phyloP scores from a whole-genome alignment of 1,139 yeast genomes.

The Entelexis sorbosivorans region DNA sequence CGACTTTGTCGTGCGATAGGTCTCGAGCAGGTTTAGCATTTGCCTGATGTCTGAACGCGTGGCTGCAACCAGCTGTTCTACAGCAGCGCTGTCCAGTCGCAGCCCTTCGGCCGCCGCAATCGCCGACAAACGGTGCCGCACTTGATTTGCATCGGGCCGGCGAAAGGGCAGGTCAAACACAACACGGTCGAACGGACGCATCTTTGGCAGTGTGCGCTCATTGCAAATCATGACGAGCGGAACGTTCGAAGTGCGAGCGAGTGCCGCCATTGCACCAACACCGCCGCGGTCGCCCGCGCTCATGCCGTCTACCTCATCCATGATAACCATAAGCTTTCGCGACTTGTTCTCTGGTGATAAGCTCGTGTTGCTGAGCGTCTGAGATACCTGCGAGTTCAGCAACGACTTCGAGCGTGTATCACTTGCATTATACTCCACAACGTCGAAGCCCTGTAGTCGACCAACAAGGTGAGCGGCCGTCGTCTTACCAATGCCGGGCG shows the following conservation, averaged over 20 bases:
- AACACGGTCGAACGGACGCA: conserved; percentile 91
- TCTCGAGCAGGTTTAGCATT: conserved; percentile 77
- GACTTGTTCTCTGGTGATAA: conserved; percentile 42
- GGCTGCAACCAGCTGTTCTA: conserved; percentile 75
- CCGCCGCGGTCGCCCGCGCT: conserved; percentile 99
- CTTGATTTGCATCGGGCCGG: conserved; percentile 75
- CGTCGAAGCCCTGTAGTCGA: conserved; percentile 63
- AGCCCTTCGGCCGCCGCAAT: conserved; percentile 79
- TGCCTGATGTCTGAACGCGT: conserved; percentile 91
- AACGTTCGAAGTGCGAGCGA: conserved; percentile 72
- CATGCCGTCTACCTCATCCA: conserved; percentile 99
- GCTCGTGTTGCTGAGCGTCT: conserved; percentile 70
- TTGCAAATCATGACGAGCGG: conserved; percentile 92
- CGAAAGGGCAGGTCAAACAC: conserved; percentile 74
- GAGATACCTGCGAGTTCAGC: conserved; percentile 55
- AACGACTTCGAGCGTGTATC: conserved; percentile 80
- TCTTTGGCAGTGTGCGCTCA: conserved; percentile 82
- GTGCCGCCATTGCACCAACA: conserved; percentile 84
- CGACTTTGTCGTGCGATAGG: conserved; percentile 60
- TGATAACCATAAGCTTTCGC: conserved; percentile 40
- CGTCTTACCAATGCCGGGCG: conserved; percentile 96
- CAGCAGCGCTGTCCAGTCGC: conserved; percentile 64
- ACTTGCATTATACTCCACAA: conserved; percentile 84
- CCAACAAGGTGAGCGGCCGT: conserved; percentile 83
- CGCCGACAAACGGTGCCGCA: conserved; percentile 76